Percentiles rank a stretch among this genome's conserved stretches.
Evolutionary conservation across 1,284 basidiomycete genomes (phyloP).

Genomic region (Puccinia polysora): DNA sequence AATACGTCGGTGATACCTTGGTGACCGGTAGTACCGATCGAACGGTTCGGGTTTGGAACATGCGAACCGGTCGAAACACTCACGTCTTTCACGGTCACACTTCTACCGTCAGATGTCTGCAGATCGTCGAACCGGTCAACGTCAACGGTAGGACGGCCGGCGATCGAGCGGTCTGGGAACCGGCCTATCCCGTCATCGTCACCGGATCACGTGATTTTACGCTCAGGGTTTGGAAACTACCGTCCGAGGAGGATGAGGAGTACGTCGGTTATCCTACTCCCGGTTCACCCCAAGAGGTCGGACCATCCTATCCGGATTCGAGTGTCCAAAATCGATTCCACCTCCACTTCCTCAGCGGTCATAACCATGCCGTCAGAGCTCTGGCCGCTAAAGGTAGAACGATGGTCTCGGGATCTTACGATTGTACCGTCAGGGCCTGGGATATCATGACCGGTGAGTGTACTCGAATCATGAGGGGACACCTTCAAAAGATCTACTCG

Average conservation of each 20-base stretch:
- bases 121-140: conserved; percentile 77
- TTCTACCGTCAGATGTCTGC: conserved; percentile 81
- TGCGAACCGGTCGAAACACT: conserved; percentile 70
- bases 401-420: conserved; percentile 90
- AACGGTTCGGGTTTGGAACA: conserved; percentile 87
- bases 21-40: conserved; percentile 91
- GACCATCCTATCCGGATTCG: conserved; percentile 55
- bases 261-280: conserved; percentile 42
- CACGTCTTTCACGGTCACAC: conserved; percentile 91
- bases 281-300: conserved; percentile 44
- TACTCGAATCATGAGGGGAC: conserved; percentile 73
- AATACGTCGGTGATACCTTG: conserved; percentile 68
- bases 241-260: conserved; percentile 67
- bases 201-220: conserved; percentile 88
- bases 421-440: conserved; percentile 88
- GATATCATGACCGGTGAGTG: conserved; percentile 82
- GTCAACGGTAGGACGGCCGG: conserved; percentile 55
- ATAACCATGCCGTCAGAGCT: conserved; percentile 82
- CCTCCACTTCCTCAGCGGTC: conserved; percentile 73
- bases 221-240: conserved; percentile 81
- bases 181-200: conserved; percentile 68
- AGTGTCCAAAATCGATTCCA: conserved; percentile 74
- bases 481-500: conserved; percentile 84
- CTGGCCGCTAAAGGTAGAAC: conserved; percentile 83
- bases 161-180: conserved; percentile 55